Evolutionary conservation across 805 yeast genomes (phyloP), one percentile per base, ranked within the genome.

Genomic region (Scheffersomyces coipomensis): DNA sequence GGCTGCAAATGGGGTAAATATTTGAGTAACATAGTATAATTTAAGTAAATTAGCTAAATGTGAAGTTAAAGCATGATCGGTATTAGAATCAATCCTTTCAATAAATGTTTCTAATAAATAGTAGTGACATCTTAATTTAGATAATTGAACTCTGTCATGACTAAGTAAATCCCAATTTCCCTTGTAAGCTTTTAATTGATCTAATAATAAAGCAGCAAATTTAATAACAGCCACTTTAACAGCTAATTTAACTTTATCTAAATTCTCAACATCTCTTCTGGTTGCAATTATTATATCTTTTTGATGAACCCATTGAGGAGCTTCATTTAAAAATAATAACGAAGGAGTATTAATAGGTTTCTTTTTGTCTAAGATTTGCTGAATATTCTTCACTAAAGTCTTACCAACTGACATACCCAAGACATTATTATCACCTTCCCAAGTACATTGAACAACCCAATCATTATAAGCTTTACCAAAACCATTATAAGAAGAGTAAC

Each of bases 371-470:
- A 66, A 47, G 4, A 62, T 50, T 5, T 55, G 52, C 36, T 66
- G 56, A 19, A 73, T 71, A 42, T 68, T 64, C 60, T 78, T 84
- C 46, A 82, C 68, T 29, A 83, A 70, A 19, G 93, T 79, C 60
- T 91, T 82, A 42, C 96, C 97, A 43, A 88, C 79, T 38, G 88
- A 83, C 63, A 88, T 79, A 2, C 89, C 85, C 47, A 90, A 73
- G 32, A 90, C 84, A 55, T 82, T 89, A 70, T 90, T 90, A 64
- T 90, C 97, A 63, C 97, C 97, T 70, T 90, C 97, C 97, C 97
- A 90, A 15, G 97, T 90, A 65, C 96, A 89, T 68, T 90, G 97
- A 29, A 90, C 97, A n/a, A 86, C 96, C 88, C 95, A 91, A 62
- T 90, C 97, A 46, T 77, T 76, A 69, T 80, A 88, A 10, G 89